A percentile compares a stretch with the other conserved stretches of the same genome.
These are phyloP conservation scores for Vigna unguiculata DNA, from an alignment of 306 rosid genomes.

Conservation along the genomic window DNA sequence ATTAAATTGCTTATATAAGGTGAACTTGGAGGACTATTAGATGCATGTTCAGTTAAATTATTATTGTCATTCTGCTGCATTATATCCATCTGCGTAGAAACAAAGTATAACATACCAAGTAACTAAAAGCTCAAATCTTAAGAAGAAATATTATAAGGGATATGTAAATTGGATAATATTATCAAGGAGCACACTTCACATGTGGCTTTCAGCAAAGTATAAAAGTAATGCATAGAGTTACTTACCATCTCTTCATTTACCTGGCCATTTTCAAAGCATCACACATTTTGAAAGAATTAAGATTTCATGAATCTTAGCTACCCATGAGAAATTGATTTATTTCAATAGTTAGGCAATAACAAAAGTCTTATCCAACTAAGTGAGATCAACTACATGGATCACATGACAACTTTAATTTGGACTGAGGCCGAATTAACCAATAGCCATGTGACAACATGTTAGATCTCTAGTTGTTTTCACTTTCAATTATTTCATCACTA, in stretches of 20 bases:
- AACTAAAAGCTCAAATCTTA: slow-evolving; percentile 25
- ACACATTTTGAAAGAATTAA: slow-evolving; percentile 11
- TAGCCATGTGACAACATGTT: background rate
- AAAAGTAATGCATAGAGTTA: slow-evolving; percentile 18
- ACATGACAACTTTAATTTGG: background rate
- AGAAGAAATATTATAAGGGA: slow-evolving; percentile 32
- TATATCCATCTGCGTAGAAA: slow-evolving; percentile 59
- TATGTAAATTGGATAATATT: slow-evolving; percentile 23
- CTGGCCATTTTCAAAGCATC: slow-evolving; percentile 15
- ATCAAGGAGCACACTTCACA: slow-evolving; percentile 38
- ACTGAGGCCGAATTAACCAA: background rate
- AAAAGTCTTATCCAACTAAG: background rate
- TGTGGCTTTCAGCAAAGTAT: background rate
- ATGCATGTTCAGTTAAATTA: slow-evolving; percentile 47
- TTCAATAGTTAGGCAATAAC: background rate
- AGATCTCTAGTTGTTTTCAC: slow-evolving; percentile 15
- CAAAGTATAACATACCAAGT: slow-evolving; percentile 14
- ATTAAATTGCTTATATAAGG: slow-evolving; percentile 50
- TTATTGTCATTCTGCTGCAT: slow-evolving; percentile 34
- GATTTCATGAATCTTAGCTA: slow-evolving; percentile 21
- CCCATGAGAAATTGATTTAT: background rate
- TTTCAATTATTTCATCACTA: slow-evolving; percentile 10
- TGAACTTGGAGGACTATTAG: slow-evolving; percentile 52
- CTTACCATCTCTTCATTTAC: slow-evolving; percentile 3
- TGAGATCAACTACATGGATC: background rate